Percentiles rank a stretch among this genome's conserved stretches.
These are phyloP conservation scores for Mycena albidolilacea DNA, from an alignment of 768 basidiomycete genomes.

Conservation along the genomic window DNA sequence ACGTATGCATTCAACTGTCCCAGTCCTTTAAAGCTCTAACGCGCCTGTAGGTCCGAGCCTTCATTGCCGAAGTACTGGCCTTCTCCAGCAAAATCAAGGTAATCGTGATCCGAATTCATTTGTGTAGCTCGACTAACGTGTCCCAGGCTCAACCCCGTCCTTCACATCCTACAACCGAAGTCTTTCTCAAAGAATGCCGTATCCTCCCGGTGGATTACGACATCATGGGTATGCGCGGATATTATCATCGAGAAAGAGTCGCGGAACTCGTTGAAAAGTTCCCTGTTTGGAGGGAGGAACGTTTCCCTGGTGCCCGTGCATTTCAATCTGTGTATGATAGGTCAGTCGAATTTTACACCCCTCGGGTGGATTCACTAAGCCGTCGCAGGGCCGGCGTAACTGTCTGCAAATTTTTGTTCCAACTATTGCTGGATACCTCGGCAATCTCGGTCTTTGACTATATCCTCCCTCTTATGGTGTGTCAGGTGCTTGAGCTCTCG, in stretches of 20 bases:
- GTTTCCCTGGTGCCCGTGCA: conserved; percentile 81
- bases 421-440: conserved; percentile 81
- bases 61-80: conserved; percentile 82
- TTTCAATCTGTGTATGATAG: conserved; percentile 91
- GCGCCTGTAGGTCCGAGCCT: conserved; percentile 71
- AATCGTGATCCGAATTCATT: conserved; percentile 30
- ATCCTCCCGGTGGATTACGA: conserved; percentile 69
- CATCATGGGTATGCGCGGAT: conserved; percentile 81
- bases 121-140: conserved; percentile 3
- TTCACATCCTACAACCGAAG: conserved; percentile 71
- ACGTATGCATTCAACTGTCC: conserved; percentile 58
- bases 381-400: conserved; percentile 69
- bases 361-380: conserved; percentile 22
- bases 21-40: conserved; percentile 11
- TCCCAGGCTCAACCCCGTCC: conserved; percentile 75
- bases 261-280: conserved; percentile 74
- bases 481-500: conserved; percentile 39
- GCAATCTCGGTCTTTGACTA: conserved; percentile 86
- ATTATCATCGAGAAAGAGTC: conserved; percentile 73
- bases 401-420: conserved; percentile 85
- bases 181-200: conserved; percentile 79
- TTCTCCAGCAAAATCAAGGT: conserved; percentile 84
- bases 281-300: conserved; percentile 77
- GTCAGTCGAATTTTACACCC: conserved; percentile 49
- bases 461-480: conserved; percentile 84